Percentiles rank a stretch among this genome's conserved stretches.
Evolutionary conservation across 495 filamentous ascomycete species (phyloP).

Genomic region (Aspergillus bertholletiae): DNA sequence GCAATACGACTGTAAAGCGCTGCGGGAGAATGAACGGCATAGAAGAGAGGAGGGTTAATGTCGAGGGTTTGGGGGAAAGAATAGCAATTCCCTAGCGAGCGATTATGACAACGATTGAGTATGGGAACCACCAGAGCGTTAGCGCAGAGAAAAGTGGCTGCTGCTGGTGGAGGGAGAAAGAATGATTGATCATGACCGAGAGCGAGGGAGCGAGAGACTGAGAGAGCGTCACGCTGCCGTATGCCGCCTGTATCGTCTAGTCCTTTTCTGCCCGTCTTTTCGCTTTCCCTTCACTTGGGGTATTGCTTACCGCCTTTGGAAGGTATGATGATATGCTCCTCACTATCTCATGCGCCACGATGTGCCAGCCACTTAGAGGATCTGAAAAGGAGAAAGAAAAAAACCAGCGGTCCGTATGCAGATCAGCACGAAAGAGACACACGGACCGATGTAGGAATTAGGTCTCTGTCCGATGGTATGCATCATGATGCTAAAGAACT

Average conservation of each 20-base stretch:
- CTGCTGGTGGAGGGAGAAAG: slow-evolving; percentile 5
- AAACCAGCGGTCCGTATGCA: no score
- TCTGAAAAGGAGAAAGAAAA: not conserved
- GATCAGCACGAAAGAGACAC: no score
- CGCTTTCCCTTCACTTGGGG: slow-evolving; percentile 14
- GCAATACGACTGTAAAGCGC: slow-evolving; percentile 34
- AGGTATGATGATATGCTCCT: not conserved
- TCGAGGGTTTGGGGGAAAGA: slow-evolving; percentile 1
- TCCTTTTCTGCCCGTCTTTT: slow-evolving; percentile 19
- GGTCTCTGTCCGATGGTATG: not conserved
- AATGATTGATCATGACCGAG: slow-evolving; percentile 21
- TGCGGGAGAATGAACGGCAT: slow-evolving; percentile 34
- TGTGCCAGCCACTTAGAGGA: not conserved
- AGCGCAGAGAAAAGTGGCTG: slow-evolving; percentile 4
- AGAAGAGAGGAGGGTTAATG: slow-evolving; percentile 14
- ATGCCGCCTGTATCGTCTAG: slow-evolving; percentile 11
- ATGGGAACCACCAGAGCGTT: not conserved
- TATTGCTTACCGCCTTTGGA: slow-evolving; percentile 27
- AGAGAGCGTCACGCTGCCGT: slow-evolving; percentile 27
- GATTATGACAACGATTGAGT: slow-evolving; percentile 3
- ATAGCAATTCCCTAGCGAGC: slow-evolving; percentile 2
- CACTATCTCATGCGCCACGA: not conserved
- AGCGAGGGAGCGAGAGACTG: slow-evolving; percentile 14
- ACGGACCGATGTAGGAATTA: no score
- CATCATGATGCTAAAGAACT: not conserved